These are phyloP conservation scores for Gossypium bickii DNA, from an alignment of 345 rosid species.

Conservation along the genomic window DNA sequence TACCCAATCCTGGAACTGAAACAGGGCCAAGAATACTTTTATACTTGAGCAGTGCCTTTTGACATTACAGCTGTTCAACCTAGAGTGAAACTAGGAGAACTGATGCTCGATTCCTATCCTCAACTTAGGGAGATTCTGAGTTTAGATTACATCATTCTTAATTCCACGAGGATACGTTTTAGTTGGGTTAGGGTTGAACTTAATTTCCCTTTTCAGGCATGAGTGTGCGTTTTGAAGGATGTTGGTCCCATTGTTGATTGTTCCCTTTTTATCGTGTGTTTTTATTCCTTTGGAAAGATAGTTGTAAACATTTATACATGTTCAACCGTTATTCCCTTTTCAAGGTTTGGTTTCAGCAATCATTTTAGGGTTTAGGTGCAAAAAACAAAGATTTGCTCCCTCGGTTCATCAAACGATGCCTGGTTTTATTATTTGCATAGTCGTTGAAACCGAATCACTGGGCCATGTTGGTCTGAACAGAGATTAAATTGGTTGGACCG, in stretches of 20 bases:
- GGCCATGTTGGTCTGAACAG: too few species aligned
- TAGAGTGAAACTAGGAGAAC: not conserved
- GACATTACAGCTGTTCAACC: not conserved
- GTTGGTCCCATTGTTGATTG: not conserved
- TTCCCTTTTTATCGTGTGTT: not conserved
- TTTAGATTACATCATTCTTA: not conserved
- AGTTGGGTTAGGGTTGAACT: not conserved
- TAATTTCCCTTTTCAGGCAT: not conserved
- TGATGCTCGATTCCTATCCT: not conserved
- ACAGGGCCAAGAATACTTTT: not conserved
- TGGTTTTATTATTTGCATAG: too few species aligned
- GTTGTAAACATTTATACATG: not conserved
- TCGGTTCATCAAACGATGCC: not conserved
- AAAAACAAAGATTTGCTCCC: not conserved
- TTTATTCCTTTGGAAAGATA: not conserved
- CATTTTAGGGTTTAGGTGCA: not conserved
- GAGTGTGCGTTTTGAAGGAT: not conserved
- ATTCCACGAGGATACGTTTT: not conserved
- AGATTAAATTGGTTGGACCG: too few species aligned
- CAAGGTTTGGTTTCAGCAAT: not conserved
- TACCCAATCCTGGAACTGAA: not conserved
- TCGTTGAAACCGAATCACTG: too few species aligned
- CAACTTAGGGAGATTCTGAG: not conserved
- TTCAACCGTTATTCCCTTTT: not conserved
- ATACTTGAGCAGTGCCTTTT: not conserved